Evolutionary conservation across 345 rosid genomes (phyloP).

Genomic region (Gossypium mustelinum): DNA sequence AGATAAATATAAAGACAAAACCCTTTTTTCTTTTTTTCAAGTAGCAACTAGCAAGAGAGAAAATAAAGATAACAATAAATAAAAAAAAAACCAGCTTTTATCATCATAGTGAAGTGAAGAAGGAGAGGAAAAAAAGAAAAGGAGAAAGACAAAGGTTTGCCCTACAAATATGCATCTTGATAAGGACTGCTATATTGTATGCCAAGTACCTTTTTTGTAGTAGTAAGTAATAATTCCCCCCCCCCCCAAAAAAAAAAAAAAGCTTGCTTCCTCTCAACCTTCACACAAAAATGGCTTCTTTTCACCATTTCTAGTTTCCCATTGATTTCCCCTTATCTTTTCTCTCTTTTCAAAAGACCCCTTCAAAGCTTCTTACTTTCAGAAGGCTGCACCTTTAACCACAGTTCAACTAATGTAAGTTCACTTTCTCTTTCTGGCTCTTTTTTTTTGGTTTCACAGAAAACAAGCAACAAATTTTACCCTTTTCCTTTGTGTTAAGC

Average conservation of each 20-base stretch:
- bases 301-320: conserved; percentile 14
- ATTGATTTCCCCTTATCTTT: conserved; percentile 17
- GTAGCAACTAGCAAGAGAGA: conserved; percentile 9
- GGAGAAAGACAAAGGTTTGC: conserved; percentile 10
- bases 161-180: conserved; percentile 19
- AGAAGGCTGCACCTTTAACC: conserved; percentile 19
- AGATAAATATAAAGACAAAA: conserved; percentile 1
- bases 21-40: background rate
- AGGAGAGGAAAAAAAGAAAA: background rate
- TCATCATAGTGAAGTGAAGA: background rate
- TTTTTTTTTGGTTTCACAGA: background rate
- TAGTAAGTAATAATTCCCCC: background rate
- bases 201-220: background rate
- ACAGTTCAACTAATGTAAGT: conserved; percentile 22
- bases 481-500: too few species aligned
- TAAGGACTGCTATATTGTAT: conserved; percentile 10
- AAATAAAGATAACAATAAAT: background rate
- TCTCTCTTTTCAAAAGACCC: background rate
- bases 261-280: background rate
- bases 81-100: background rate
- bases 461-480: too few species aligned
- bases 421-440: background rate
- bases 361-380: background rate
- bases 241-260: too few species aligned
- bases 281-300: conserved; percentile 4